Evolutionary conservation across 1,284 basidiomycete genomes (phyloP).

Genomic region (Microbotryomycetes sp.): DNA sequence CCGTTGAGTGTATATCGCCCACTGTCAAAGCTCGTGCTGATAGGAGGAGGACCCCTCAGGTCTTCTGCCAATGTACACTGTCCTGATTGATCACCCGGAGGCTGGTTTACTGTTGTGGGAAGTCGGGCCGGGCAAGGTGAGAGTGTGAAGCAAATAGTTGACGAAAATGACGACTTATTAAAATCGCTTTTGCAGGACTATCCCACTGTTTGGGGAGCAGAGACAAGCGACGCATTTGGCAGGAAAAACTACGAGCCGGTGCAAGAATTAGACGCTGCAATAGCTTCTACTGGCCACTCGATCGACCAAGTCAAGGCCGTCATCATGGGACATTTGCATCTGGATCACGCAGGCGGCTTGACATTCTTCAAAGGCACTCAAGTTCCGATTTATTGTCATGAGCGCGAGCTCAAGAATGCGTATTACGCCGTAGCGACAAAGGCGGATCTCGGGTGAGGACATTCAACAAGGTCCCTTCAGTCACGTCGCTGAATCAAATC

Average conservation of each 20-base stretch:
- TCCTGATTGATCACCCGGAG: slow-evolving; percentile 37
- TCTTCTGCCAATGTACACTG: slow-evolving; percentile 13
- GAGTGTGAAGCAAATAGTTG: not conserved
- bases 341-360: not conserved
- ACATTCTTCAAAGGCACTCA: slow-evolving; percentile 26
- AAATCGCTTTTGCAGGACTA: slow-evolving; percentile 5
- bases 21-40: slow-evolving; percentile 5
- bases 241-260: slow-evolving; percentile 26
- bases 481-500: too few species aligned
- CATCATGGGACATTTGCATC: not conserved
- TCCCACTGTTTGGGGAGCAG: slow-evolving; percentile 10
- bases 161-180: not conserved
- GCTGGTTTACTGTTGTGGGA: slow-evolving; percentile 39
- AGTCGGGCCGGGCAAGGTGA: slow-evolving; percentile 36
- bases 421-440: slow-evolving; percentile 35
- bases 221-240: slow-evolving; percentile 32
- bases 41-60: too few species aligned
- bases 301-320: not conserved
- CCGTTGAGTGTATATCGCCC: not conserved
- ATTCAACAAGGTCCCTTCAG: too few species aligned
- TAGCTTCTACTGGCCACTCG: slow-evolving; percentile 22
- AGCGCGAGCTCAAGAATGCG: slow-evolving; percentile 33
- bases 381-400: slow-evolving; percentile 38
- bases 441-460: slow-evolving; percentile 28
- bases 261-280: slow-evolving; percentile 38